A percentile compares a stretch with the other conserved stretches of the same genome.
phyloP scores from a whole-genome alignment of 108 stramenopile genomes.

The Nitzschia inconspicua region DNA sequence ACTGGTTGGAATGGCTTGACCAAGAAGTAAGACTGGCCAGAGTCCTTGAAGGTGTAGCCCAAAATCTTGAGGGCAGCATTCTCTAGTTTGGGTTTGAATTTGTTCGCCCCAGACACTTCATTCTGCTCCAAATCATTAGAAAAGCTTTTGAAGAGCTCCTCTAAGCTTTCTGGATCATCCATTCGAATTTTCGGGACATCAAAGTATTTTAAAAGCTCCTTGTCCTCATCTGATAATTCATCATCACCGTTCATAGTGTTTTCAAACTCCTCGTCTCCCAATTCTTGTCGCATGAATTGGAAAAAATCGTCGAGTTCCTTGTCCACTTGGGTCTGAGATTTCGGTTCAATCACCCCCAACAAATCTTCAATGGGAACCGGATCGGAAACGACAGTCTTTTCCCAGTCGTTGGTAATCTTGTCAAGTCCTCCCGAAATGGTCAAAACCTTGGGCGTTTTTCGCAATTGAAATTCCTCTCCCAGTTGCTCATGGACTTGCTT shows the following conservation, averaged over 20 bases:
- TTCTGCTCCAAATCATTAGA: slow-evolving; percentile 18
- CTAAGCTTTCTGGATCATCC: slow-evolving; percentile 31
- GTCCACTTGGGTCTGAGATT: slow-evolving; percentile 23
- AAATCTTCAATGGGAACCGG: slow-evolving; percentile 24
- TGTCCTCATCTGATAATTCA: slow-evolving; percentile 26
- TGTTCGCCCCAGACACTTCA: slow-evolving; percentile 6
- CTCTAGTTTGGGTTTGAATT: slow-evolving; percentile 19
- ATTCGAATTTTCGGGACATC: slow-evolving; percentile 17
- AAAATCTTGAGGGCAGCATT: slow-evolving; percentile 46
- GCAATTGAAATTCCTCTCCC: slow-evolving; percentile 38
- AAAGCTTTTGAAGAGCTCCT: slow-evolving; percentile 32
- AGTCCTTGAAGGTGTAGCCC: slow-evolving; percentile 27
- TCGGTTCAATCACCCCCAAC: slow-evolving; percentile 3
- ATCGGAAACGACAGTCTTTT: slow-evolving; percentile 18
- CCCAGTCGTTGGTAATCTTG: slow-evolving; percentile 33
- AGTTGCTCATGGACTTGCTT: slow-evolving; percentile 37
- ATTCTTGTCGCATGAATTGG: slow-evolving; percentile 43
- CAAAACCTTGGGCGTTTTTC: slow-evolving; percentile 49
- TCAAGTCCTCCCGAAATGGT: slow-evolving; percentile 51
- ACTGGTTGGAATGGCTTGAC: slow-evolving; percentile 44
- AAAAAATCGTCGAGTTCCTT: slow-evolving; percentile 35
- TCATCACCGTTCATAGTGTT: slow-evolving; percentile 30
- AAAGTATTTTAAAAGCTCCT: slow-evolving; percentile 25
- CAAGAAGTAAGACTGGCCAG: slow-evolving; percentile 37
- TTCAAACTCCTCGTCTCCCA: slow-evolving; percentile 48